Percentiles rank a stretch among this genome's conserved stretches.
Evolutionary conservation across 371 early-diverging fungal genomes (phyloP).

Genomic region (Apophysomyces trapeziformis): DNA sequence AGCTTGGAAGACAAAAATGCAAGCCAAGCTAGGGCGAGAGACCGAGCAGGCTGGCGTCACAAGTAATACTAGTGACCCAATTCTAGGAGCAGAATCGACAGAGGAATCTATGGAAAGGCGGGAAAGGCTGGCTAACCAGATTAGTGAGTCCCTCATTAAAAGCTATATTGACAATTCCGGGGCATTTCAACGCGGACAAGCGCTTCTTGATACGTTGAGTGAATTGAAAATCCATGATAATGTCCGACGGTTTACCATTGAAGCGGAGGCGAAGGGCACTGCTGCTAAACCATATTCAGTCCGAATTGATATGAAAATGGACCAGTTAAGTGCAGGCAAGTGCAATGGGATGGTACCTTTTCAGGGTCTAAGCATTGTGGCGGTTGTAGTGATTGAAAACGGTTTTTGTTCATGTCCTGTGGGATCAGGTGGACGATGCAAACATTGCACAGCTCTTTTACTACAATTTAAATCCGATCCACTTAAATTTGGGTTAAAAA

Average conservation of each 20-base stretch:
- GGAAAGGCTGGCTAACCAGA: not conserved
- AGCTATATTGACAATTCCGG: conserved; percentile 21
- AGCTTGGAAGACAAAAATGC: too few species aligned
- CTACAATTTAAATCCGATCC: conserved; percentile 19
- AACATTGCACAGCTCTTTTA: conserved; percentile 22
- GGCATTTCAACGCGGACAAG: conserved; percentile 19
- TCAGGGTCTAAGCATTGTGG: not conserved
- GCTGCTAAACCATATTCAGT: conserved; percentile 15
- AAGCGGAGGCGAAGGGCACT: conserved; percentile 18
- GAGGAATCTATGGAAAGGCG: not conserved
- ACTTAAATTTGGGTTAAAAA: conserved; percentile 12
- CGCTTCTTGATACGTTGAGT: conserved; percentile 15
- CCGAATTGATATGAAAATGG: not conserved
- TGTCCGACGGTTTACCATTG: conserved; percentile 10
- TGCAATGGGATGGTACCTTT: not conserved
- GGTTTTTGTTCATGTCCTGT: conserved; percentile 29
- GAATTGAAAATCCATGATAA: conserved; percentile 12
- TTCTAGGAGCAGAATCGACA: not conserved
- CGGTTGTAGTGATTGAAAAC: conserved; percentile 9
- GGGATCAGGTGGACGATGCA: conserved; percentile 24
- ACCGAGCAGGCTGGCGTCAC: not conserved
- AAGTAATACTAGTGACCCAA: not conserved
- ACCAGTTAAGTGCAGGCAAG: not conserved
- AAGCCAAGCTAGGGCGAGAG: not conserved
- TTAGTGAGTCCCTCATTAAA: conserved; percentile 2